Evolutionary conservation across 148 eudicot genomes (phyloP).

Genomic region (Hydrangea macrophylla): DNA sequence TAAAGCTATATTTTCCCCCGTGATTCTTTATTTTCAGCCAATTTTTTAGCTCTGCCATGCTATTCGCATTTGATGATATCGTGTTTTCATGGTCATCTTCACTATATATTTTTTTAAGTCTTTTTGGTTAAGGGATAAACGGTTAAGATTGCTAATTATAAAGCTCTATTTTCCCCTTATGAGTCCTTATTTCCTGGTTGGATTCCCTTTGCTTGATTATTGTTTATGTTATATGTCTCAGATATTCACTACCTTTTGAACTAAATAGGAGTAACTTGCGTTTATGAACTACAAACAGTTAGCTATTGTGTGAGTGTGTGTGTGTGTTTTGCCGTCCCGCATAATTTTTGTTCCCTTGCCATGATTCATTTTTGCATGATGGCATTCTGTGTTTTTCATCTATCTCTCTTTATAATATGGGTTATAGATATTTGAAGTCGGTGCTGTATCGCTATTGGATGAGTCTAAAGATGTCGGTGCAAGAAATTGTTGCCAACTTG

Average conservation of each 20-base stretch:
- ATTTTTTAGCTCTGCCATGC: too few species aligned
- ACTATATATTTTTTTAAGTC: not conserved
- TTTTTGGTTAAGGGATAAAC: not conserved
- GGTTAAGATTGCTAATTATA: not conserved
- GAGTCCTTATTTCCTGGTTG: not conserved
- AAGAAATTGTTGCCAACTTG: constrained; percentile 70
- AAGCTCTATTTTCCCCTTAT: not conserved
- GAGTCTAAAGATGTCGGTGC: constrained; percentile 87
- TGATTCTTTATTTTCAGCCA: not conserved
- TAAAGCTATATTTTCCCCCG: not conserved
- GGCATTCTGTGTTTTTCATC: not conserved
- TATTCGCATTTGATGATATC: too few species aligned
- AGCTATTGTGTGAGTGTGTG: too few species aligned
- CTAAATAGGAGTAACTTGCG: not conserved
- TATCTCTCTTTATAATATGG: not conserved
- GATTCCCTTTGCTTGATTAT: too few species aligned
- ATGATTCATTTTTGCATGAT: not conserved
- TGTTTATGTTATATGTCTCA: too few species aligned
- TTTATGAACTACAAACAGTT: not conserved
- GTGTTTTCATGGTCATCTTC: too few species aligned
- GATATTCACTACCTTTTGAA: too few species aligned
- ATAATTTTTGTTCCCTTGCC: not conserved
- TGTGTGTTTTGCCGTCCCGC: not conserved
- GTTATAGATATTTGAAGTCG: constrained; percentile 83
- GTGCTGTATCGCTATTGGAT: constrained; percentile 68